Base-by-base conservation (phyloP, 345 rosid species). In the Eucalyptus cladocalyx region DNA sequence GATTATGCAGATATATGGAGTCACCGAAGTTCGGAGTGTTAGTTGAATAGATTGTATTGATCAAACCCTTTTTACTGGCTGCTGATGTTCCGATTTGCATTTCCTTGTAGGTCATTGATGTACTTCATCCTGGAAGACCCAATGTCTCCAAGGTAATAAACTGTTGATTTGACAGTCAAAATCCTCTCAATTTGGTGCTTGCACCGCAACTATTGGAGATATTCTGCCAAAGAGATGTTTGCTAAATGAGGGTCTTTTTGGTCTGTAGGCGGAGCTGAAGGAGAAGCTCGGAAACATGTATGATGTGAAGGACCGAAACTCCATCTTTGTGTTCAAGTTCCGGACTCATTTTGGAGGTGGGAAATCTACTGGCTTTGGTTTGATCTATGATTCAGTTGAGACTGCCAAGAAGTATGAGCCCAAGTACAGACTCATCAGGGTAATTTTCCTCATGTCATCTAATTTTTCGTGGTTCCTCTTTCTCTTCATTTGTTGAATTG, bases 281-380 rank as follows among this genome's bases (percentile, higher is more conserved):
- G 99, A 97, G 92, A 98, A 96, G 95, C 93, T 98, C 34, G 91
- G 94, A 8, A 93, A 92, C 87, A 93, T 98, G 95, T 98, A 98
- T 37, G 99, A 96, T 65, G 99, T 97, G 45, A 98, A 96, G 91
- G 99, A 97, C 92, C 93, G 96, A 10, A 97, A 97, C 86, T 91
- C 99, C 2, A 98, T 98, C 91, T 98, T 98, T 88, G 99, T 97
- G 28, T 98, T 97, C 93, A 96, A 98, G 95, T 98, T 98, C 93
- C 93, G 99, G 90, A 98, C 99, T 49, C 97, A 96, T 86, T 98
- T 98, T 92, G 99, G 99, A 88, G 99, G 99, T 88, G 99, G 99
- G 42, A 98, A 98, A 91, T 98, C 99, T 23, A 96, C 99, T 4
- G 99, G 99, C 1, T 98, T 98, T 89, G 99, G 99, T 54, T 92